phyloP scores from a whole-genome alignment of 352 stramenopile genomes.

The Phytopythium delawarense region DNA sequence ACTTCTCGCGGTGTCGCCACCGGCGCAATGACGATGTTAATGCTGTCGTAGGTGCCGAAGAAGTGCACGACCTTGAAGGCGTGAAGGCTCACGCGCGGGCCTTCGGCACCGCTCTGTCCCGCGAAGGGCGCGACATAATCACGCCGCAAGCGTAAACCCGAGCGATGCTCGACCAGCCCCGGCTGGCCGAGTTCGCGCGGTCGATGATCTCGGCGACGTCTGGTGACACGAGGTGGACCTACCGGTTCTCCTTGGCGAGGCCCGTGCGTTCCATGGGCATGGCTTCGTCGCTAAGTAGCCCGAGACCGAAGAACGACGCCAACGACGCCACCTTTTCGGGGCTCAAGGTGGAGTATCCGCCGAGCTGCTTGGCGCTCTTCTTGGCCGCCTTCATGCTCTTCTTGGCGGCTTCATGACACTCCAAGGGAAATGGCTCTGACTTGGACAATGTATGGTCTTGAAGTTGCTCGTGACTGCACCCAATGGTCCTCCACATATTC shows the following conservation, averaged over 20 bases:
- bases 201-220: constrained; percentile 43
- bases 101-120: no score
- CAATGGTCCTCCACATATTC: no score
- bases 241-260: constrained; percentile 61
- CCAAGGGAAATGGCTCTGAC: no score
- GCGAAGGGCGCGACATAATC: no score
- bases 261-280: constrained; percentile 57
- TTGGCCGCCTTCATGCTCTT: constrained; percentile 56
- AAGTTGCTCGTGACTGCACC: no score
- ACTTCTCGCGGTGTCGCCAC: no score
- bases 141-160: no score
- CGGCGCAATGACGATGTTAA: no score
- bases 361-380: constrained; percentile 49
- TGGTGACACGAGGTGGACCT: constrained; percentile 61
- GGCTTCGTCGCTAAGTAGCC: constrained; percentile 19
- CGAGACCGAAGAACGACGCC: constrained; percentile 32
- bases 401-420: constrained; percentile 4
- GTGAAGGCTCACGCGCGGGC: no score
- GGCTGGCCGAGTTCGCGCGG: constrained; percentile 16
- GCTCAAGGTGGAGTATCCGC: constrained; percentile 48
- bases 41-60: no score
- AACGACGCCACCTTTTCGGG: constrained; percentile 32
- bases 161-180: constrained; percentile 56
- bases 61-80: no score
- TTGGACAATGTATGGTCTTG: no score